These are phyloP conservation scores for Phytophthora brassicae DNA, from an alignment of 352 stramenopile species.

Conservation along the genomic window DNA sequence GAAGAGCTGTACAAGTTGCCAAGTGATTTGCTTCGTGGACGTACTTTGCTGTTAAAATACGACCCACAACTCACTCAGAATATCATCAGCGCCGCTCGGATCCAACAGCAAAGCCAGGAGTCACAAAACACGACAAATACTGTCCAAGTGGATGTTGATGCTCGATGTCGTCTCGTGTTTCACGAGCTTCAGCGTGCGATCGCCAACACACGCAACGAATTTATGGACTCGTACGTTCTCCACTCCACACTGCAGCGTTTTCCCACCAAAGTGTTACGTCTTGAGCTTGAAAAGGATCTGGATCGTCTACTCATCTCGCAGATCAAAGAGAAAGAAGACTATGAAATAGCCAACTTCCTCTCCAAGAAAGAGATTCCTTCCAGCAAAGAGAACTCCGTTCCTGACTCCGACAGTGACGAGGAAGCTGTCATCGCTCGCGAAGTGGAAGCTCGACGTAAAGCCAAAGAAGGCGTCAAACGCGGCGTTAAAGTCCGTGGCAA, in stretches of 20 bases:
- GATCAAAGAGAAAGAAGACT: constrained; percentile 72
- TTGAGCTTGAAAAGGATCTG: constrained; percentile 92
- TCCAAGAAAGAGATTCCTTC: too few relatives aligned
- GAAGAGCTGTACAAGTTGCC: constrained; percentile 74
- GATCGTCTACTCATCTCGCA: constrained; percentile 89
- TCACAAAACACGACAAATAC: constrained; percentile 22
- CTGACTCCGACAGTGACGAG: constrained; percentile 72
- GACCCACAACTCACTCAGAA: constrained; percentile 59
- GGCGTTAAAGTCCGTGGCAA: constrained; percentile 53
- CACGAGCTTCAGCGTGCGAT: constrained; percentile 89
- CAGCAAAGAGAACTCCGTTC: constrained; percentile 30
- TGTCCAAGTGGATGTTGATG: too few relatives aligned
- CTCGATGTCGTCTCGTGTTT: constrained; percentile 85
- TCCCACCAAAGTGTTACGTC: constrained; percentile 82
- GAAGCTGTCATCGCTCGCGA: constrained; percentile 68
- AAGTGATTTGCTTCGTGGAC: constrained; percentile 55
- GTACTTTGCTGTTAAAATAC: constrained; percentile 67
- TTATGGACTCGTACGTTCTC: constrained; percentile 90
- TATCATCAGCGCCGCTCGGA: constrained; percentile 40
- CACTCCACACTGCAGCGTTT: constrained; percentile 91
- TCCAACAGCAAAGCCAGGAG: constrained; percentile 38
- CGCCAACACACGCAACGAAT: constrained; percentile 79
- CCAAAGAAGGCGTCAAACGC: constrained; percentile 36
- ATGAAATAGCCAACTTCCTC: too few relatives aligned
- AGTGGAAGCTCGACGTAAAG: constrained; percentile 32